Conservation (phyloP, 441 rosid species). For the Syzygium syzygioides region DNA sequence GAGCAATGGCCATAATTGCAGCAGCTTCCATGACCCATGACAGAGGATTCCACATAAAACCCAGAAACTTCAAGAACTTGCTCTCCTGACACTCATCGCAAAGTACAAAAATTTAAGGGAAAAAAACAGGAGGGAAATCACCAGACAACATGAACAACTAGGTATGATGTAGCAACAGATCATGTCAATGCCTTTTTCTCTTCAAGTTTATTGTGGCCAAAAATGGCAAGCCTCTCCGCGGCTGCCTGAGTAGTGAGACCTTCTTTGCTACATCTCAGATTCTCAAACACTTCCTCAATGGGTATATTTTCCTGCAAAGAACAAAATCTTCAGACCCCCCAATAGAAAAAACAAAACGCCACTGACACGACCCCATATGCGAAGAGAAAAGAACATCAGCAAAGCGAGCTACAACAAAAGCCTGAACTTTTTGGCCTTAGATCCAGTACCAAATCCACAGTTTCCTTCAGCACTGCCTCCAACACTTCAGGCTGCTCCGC, state of each 20-base stretch:
- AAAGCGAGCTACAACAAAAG: not conserved
- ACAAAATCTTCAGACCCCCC: not conserved
- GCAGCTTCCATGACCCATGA: conserved; percentile 27
- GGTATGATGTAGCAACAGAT: not conserved
- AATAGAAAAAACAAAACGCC: not conserved
- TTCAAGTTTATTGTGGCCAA: conserved; percentile 50
- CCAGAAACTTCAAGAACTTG: conserved; percentile 13
- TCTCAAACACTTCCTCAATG: conserved; percentile 47
- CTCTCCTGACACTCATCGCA: conserved; percentile 4
- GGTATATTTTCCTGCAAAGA: conserved; percentile 44
- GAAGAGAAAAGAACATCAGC: not conserved
- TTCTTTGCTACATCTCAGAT: conserved; percentile 40
- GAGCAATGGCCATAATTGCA: conserved; percentile 16
- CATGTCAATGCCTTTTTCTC: conserved; percentile 36
- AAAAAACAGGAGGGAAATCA: not conserved
- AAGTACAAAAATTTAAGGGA: not conserved
- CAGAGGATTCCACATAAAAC: conserved; percentile 21
- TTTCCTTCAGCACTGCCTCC: conserved; percentile 83
- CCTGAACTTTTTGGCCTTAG: not conserved
- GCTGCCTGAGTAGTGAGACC: conserved; percentile 43
- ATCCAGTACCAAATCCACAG: conserved; percentile 73
- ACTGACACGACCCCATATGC: not conserved
- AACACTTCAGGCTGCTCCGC: conserved; percentile 66
- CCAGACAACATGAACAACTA: not conserved
- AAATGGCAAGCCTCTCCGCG: conserved; percentile 34